A percentile compares a stretch with the other conserved stretches of the same genome.
Evolutionary conservation across 176 grass and related monocot genomes (phyloP).

Genomic region (Saccharum officinarum): DNA sequence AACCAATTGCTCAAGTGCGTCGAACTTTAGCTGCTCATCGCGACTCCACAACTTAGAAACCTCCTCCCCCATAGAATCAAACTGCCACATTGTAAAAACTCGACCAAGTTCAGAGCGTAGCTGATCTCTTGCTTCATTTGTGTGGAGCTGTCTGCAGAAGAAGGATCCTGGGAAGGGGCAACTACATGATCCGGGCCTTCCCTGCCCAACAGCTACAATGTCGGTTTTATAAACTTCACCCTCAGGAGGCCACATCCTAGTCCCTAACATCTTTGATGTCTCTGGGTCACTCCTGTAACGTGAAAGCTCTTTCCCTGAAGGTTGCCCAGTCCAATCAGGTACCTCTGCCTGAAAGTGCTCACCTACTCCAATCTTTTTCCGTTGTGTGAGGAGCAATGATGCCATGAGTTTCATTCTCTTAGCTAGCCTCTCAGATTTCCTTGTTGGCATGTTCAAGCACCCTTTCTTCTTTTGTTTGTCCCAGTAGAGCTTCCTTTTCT

Average conservation of each 20-base stretch:
- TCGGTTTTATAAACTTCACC: slow-evolving; percentile 28
- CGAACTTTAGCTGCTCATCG: slow-evolving; percentile 64
- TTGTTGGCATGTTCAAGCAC: slow-evolving; percentile 40
- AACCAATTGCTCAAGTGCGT: slow-evolving; percentile 59
- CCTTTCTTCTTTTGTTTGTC: slow-evolving; percentile 53
- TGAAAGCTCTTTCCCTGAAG: slow-evolving; percentile 47
- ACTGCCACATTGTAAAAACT: slow-evolving; percentile 69
- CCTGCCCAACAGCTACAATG: slow-evolving; percentile 35
- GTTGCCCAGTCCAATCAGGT: slow-evolving; percentile 58
- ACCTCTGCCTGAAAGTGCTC: slow-evolving; percentile 80
- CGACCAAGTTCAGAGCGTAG: slow-evolving; percentile 80
- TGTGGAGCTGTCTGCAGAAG: slow-evolving; percentile 68
- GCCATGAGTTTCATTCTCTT: slow-evolving; percentile 59
- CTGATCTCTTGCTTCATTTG: slow-evolving; percentile 49
- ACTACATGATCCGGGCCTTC: slow-evolving; percentile 54
- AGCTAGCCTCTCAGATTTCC: slow-evolving; percentile 92
- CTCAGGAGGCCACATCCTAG: slow-evolving; percentile 62
- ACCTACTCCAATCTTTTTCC: slow-evolving; percentile 79
- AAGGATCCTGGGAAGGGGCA: slow-evolving; percentile 65
- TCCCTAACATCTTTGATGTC: slow-evolving; percentile 71
- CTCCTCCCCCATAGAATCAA: slow-evolving; percentile 81
- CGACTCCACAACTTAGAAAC: slow-evolving; percentile 56
- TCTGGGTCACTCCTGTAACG: slow-evolving; percentile 53
- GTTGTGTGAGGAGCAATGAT: slow-evolving; percentile 59
- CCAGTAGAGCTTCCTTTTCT: slow-evolving; percentile 59